A percentile compares a stretch with the other conserved stretches of the same genome.
Evolutionary conservation across 2,329 filamentous ascomycete genomes (phyloP).

Genomic region (Fusarium poae): DNA sequence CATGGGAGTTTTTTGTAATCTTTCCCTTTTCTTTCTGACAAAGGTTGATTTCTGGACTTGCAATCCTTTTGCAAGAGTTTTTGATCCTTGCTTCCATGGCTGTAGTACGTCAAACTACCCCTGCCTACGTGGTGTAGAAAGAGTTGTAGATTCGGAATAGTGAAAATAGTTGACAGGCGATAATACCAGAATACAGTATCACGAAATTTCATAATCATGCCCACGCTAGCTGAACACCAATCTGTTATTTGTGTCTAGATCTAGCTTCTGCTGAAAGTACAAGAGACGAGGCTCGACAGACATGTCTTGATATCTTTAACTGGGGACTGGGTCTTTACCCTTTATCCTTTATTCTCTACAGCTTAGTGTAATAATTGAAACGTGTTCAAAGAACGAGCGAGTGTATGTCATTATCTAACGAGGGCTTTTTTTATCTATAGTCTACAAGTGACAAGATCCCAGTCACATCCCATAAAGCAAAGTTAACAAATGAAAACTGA

Average conservation of each 20-base stretch:
- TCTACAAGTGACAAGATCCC: conserved; percentile 26
- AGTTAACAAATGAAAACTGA: conserved; percentile 8
- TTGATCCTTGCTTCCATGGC: conserved; percentile 21
- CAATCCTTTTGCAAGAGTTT: conserved; percentile 32
- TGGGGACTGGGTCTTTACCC: too few relatives aligned
- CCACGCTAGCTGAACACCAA: too few relatives aligned
- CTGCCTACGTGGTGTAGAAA: conserved; percentile 4
- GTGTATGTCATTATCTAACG: conserved; percentile 11
- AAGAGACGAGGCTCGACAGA: neutral
- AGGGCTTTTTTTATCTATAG: conserved; percentile 37
- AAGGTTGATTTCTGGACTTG: conserved; percentile 26
- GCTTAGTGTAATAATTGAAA: too few relatives aligned
- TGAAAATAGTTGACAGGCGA: conserved; percentile 11
- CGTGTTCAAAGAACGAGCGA: neutral
- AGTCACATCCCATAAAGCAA: conserved; percentile 15
- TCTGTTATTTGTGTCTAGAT: too few relatives aligned
- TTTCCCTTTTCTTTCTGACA: conserved; percentile 15
- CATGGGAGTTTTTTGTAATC: conserved; percentile 22
- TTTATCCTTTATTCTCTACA: neutral
- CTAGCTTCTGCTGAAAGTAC: neutral
- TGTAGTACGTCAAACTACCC: conserved; percentile 12
- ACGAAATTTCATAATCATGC: neutral
- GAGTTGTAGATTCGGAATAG: conserved; percentile 25
- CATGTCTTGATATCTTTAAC: neutral
- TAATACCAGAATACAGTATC: conserved; percentile 8